These are phyloP conservation scores for Penicillium ucsense DNA, from an alignment of 495 filamentous ascomycete species.

Conservation along the genomic window DNA sequence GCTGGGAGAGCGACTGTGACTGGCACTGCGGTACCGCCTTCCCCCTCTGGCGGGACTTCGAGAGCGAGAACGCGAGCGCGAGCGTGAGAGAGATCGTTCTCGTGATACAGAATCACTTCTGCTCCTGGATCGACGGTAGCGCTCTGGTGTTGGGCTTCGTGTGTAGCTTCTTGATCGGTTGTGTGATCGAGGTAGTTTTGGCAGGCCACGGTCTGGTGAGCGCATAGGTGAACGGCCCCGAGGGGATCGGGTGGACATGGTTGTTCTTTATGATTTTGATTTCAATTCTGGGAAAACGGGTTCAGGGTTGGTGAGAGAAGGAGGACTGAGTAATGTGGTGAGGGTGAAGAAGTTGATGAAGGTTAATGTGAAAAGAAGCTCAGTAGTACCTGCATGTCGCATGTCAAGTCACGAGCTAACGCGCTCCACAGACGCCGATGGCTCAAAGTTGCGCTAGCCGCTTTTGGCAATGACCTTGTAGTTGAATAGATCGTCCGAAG, in stretches of 20 bases:
- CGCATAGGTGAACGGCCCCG: slow-evolving; percentile 15
- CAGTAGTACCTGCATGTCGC: not conserved
- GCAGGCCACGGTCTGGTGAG: slow-evolving; percentile 13
- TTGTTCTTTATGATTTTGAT: no score
- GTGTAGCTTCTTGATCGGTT: slow-evolving; percentile 26
- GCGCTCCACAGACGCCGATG: not conserved
- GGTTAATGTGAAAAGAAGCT: not conserved
- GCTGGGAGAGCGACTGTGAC: slow-evolving; percentile 41
- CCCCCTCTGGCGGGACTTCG: slow-evolving; percentile 31
- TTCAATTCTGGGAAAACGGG: no score
- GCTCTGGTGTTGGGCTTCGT: slow-evolving; percentile 25
- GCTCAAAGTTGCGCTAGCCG: slow-evolving; percentile 3
- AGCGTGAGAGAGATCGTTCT: slow-evolving; percentile 8
- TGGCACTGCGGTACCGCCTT: slow-evolving; percentile 31
- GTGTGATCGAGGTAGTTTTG: slow-evolving; percentile 39
- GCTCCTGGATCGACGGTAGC: slow-evolving; percentile 12
- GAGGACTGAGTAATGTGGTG: not conserved
- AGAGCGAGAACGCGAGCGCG: slow-evolving; percentile 7
- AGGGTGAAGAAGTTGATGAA: not conserved
- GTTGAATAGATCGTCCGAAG: not conserved
- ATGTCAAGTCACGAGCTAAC: not conserved
- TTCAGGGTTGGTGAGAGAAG: not conserved
- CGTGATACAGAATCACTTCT: slow-evolving; percentile 33
- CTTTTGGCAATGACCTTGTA: slow-evolving; percentile 11
- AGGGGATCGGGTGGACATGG: slow-evolving; percentile 18